Base-by-base conservation (phyloP, 345 rosid genomes). In the Aethionema arabicum region DNA sequence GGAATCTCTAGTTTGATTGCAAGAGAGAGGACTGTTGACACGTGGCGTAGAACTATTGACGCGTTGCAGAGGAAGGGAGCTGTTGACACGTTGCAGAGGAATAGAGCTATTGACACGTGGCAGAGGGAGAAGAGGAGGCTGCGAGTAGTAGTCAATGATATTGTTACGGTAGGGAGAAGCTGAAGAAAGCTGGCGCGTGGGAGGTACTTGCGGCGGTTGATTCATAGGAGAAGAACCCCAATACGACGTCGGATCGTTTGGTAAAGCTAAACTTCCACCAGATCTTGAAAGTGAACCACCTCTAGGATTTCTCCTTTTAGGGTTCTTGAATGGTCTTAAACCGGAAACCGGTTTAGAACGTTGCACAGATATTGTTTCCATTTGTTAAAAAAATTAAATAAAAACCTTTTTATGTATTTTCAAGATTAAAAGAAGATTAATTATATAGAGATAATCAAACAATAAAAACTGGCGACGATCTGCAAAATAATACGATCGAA, bases 111-210 rank as follows among this genome's bases (percentile, higher is more conserved):
- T 67, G 8, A 58, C 78, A 16, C 66, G 48, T 10, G 90, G 90
- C 13, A 81, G 83, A 60, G 90, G 95, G 61, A 84, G 88, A 44
- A 85, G 88, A 52, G 85, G 91, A 10, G 91, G 95, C 14, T 71
- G 84, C 3, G 76, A 65, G 76, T 59, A 52, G 14, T 46, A 8
- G 3, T 12, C 11, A 8, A 6, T 7, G 44, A 8, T 40, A 12
- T 40, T 40, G 44, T 6, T 6, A 5, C 82, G 75, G 62, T 27
- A 70, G 43, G 54, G 63, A n/a, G n/a, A n/a, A n/a, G n/a, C n/a
- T n/a, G n/a, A n/a, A n/a, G n/a, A n/a, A n/a, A n/a, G n/a, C n/a
- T n/a, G n/a, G n/a, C n/a, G n/a, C n/a, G n/a, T n/a, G 43, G 54
- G 63, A 37, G 67, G 52, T n/a, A 72, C 51, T 11, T 56, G 76